These are phyloP conservation scores for Lachancea sp. DNA, from an alignment of 805 yeast genomes.

Conservation along the genomic window DNA sequence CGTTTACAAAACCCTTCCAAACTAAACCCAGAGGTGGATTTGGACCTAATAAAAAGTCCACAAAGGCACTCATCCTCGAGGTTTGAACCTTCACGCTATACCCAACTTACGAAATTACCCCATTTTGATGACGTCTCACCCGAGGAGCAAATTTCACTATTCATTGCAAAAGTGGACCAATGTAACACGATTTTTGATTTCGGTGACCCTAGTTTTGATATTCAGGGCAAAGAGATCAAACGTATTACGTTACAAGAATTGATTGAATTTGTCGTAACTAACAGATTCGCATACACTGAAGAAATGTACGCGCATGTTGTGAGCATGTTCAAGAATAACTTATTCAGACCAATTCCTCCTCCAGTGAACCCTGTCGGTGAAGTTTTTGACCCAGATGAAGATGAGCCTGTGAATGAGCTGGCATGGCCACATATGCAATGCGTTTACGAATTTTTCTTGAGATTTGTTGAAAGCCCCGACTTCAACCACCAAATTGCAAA, in stretches of 20 bases:
- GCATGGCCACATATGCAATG: slow-evolving; percentile 99
- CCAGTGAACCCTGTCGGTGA: slow-evolving; percentile 97
- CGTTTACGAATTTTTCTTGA: slow-evolving; percentile 86
- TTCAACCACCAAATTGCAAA: slow-evolving; percentile 90
- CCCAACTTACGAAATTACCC: slow-evolving; percentile 71
- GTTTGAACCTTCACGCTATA: slow-evolving; percentile 68
- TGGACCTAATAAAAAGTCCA: slow-evolving; percentile 79
- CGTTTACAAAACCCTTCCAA: slow-evolving; percentile 55
- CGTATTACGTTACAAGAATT: slow-evolving; percentile 81
- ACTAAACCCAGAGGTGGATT: slow-evolving; percentile 50
- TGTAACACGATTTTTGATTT: slow-evolving; percentile 94
- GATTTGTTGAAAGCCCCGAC: slow-evolving; percentile 91
- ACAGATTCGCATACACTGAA: slow-evolving; percentile 79
- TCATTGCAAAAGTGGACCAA: slow-evolving; percentile 84
- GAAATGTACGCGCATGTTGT: slow-evolving; percentile 86
- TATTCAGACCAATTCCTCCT: slow-evolving; percentile 95
- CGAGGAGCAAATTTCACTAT: slow-evolving; percentile 65
- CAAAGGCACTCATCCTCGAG: slow-evolving; percentile 89
- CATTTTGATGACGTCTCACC: slow-evolving; percentile 82
- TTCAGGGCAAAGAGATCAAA: slow-evolving; percentile 88
- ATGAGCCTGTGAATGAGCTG: slow-evolving; percentile 91
- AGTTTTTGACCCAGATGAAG: slow-evolving; percentile 95
- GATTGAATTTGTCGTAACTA: slow-evolving; percentile 77
- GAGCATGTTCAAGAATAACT: slow-evolving; percentile 79
- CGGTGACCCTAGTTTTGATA: slow-evolving; percentile 85